Conservation (phyloP, 1,284 basidiomycete species). For the Boletus albobrunnescens region DNA sequence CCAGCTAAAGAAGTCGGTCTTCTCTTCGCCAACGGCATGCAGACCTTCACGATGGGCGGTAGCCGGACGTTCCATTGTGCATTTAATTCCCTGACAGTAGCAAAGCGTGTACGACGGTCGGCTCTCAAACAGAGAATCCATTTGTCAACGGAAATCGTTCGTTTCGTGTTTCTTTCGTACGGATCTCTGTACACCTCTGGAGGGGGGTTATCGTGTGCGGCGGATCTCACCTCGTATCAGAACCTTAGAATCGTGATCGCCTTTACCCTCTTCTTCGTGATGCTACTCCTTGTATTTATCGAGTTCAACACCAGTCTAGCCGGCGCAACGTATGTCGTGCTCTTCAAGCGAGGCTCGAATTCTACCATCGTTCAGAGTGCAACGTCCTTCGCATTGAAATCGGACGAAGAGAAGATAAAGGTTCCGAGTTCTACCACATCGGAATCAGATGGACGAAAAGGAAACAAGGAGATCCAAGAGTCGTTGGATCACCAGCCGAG, state of each 20-base stretch:
- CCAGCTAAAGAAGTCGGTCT: too few relatives aligned
- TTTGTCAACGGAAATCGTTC: slow-evolving; percentile 20
- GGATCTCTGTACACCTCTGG: slow-evolving; percentile 69
- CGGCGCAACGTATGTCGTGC: slow-evolving; percentile 32
- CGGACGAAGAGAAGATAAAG: slow-evolving; percentile 32
- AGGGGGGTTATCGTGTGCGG: too few relatives aligned
- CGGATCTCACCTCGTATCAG: slow-evolving; percentile 25
- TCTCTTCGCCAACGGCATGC: too few relatives aligned
- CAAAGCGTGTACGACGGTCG: slow-evolving; percentile 57
- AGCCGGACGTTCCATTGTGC: too few relatives aligned
- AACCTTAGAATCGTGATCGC: slow-evolving; percentile 55
- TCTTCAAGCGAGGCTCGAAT: slow-evolving; percentile 43
- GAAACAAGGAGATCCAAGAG: slow-evolving; percentile 6
- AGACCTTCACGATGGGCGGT: too few relatives aligned
- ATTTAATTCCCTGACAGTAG: too few relatives aligned
- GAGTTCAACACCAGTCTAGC: slow-evolving; percentile 41
- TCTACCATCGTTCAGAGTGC: slow-evolving; percentile 8
- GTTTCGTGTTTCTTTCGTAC: slow-evolving; percentile 54
- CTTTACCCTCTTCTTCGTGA: slow-evolving; percentile 48
- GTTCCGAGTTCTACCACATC: slow-evolving; percentile 18
- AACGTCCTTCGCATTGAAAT: not conserved
- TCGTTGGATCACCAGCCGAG: slow-evolving; percentile 18
- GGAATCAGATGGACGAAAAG: slow-evolving; percentile 25
- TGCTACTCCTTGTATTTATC: slow-evolving; percentile 50
- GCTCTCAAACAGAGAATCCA: slow-evolving; percentile 22